Conservation (phyloP, 768 basidiomycete species). For the Leccinum arenicola region DNA sequence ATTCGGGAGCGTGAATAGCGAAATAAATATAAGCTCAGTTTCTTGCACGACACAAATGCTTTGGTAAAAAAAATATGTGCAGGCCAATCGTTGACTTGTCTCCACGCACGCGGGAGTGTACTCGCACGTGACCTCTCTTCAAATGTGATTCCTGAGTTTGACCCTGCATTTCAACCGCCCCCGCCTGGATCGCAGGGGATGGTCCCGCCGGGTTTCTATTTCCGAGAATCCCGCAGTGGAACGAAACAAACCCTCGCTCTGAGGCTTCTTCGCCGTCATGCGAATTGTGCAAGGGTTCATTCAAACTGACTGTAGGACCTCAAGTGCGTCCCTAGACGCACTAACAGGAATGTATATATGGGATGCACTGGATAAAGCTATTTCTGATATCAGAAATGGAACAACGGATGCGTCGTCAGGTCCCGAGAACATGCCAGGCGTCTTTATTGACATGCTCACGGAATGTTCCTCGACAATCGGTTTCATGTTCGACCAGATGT, state of each 20-base stretch:
- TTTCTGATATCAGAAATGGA: not conserved
- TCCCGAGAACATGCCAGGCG: not conserved
- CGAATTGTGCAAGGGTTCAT: slow-evolving; percentile 9
- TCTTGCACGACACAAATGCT: slow-evolving; percentile 2
- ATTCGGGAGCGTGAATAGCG: not conserved
- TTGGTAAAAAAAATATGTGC: not conserved
- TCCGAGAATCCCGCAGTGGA: not conserved
- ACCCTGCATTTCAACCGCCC: not conserved
- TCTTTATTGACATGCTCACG: not conserved
- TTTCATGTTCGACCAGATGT: not conserved
- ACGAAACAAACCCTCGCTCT: not conserved
- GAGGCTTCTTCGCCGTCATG: not conserved
- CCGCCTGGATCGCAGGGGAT: not conserved
- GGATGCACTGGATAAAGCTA: not conserved
- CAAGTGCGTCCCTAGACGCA: slow-evolving; percentile 10
- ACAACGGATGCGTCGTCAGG: not conserved
- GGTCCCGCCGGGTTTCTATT: not conserved
- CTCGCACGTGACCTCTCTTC: not conserved
- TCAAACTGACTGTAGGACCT: not conserved
- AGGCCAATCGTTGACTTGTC: slow-evolving; percentile 2
- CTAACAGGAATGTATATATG: not conserved
- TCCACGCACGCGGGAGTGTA: slow-evolving; percentile 8
- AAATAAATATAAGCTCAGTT: not conserved
- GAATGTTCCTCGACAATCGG: not conserved
- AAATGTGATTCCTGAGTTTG: not conserved